A percentile compares a stretch with the other conserved stretches of the same genome.
These are phyloP conservation scores for Pseudogymnoascus sp. DNA, from an alignment of 2,329 filamentous ascomycete genomes.

Conservation along the genomic window DNA sequence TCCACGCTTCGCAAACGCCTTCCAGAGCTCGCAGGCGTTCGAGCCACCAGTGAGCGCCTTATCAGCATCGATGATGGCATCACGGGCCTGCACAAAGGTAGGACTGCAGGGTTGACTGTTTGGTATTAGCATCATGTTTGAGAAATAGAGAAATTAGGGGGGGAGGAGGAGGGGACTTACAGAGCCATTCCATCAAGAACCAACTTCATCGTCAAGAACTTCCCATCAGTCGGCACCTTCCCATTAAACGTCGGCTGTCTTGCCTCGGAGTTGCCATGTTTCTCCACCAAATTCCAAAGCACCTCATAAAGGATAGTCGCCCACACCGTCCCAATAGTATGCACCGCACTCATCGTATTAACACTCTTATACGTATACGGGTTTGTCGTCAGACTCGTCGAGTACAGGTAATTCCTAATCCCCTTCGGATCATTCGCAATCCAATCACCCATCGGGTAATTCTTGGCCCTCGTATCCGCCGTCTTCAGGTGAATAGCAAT, in stretches of 20 bases:
- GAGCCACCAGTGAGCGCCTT: slow-evolving; percentile 41
- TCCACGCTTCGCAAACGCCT: slow-evolving; percentile 50
- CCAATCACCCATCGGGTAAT: slow-evolving; percentile 47
- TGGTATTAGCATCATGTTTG: neutral
- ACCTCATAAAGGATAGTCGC: slow-evolving; percentile 48
- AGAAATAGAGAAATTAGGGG: neutral
- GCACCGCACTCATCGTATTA: slow-evolving; percentile 35
- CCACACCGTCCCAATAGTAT: slow-evolving; percentile 47
- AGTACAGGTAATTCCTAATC: slow-evolving; percentile 45
- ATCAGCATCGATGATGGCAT: slow-evolving; percentile 51
- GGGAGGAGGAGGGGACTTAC: slow-evolving; percentile 16
- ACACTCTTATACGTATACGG: slow-evolving; percentile 42
- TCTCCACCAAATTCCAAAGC: slow-evolving; percentile 51
- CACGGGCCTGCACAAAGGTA: slow-evolving; percentile 44
- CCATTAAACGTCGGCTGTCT: slow-evolving; percentile 35
- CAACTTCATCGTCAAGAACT: slow-evolving; percentile 45
- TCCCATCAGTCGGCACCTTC: slow-evolving; percentile 45
- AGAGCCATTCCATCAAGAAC: slow-evolving; percentile 46
- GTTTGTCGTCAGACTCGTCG: slow-evolving; percentile 42
- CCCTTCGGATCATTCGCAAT: slow-evolving; percentile 37
- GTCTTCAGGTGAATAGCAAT: slow-evolving; percentile 42
- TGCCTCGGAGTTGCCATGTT: slow-evolving; percentile 43
- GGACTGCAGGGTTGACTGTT: slow-evolving; percentile 48
- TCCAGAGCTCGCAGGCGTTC: slow-evolving; percentile 48
- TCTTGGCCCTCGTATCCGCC: slow-evolving; percentile 37